Evolutionary conservation across 352 stramenopile genomes (phyloP), one percentile per base, ranked within the genome.

Genomic region (Phytophthora fragariae): DNA sequence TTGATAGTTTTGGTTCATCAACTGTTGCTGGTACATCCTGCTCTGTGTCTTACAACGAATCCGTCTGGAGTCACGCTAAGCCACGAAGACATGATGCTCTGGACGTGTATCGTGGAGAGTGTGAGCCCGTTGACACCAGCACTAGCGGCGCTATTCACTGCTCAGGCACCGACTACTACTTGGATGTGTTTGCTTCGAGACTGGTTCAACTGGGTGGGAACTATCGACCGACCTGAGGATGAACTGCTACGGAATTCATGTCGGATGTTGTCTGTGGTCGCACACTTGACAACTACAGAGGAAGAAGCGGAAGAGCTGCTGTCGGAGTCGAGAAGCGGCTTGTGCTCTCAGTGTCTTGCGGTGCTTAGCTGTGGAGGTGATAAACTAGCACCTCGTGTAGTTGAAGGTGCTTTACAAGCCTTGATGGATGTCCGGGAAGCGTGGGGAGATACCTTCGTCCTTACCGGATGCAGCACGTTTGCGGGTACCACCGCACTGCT

Each of bases 41-140:
- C 21, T 2, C 3, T 75, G 15, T 75, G 71, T 54, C 53, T 68
- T n/a, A 46, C 21, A 4, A 50, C 49, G 21, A 47, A 64, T 0
- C 14, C 56, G 46, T 21, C 50, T 1, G 6, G 35, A n/a, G 15
- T 37, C 19, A 60, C 39, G 9, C 52, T 68, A 8, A 66, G 15
- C 11, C 57, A 72, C 8, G 65, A 86, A 12, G 58, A 74, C 41
- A 12, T 82, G 0, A 57, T 78, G 54, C 62, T 86, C 15, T 85
- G 80, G 80, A 79, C 70, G 15, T 79, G 70, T 24, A 60, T 81
- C 37, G 66, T 71, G 7, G 74, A 81, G 44, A 76, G 70, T 11
- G 53, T 70, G 6, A 68, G 31, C 41, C 74, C 74, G n/a, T 37
- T 67, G 31, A 76, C 47, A 5, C 61, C 70, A 9, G 60, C 59